Evolutionary conservation across 768 basidiomycete species (phyloP).

Genomic region (Leucosporidium yakuticum): DNA sequence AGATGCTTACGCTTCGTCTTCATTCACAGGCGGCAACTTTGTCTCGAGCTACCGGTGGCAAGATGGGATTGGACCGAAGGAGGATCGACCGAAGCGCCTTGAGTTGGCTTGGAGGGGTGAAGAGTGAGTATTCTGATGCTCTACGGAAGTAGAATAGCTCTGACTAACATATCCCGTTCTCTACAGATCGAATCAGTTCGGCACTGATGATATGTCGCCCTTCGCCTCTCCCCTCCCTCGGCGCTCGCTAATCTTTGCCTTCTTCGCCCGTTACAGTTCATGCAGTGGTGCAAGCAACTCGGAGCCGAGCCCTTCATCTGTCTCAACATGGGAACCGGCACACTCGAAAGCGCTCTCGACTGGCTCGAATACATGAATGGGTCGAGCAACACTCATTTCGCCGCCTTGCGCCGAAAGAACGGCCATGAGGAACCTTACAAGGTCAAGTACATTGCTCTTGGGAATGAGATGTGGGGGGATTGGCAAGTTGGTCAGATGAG

Average conservation of each 20-base stretch:
- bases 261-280: conserved; percentile 46
- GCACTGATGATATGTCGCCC: not conserved
- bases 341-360: conserved; percentile 55
- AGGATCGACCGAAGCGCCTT: conserved; percentile 52
- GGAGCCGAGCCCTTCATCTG: conserved; percentile 58
- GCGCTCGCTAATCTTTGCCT: too few relatives aligned
- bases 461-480: conserved; percentile 57
- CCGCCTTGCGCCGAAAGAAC: conserved; percentile 55
- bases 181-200: not conserved
- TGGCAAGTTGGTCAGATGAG: not conserved
- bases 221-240: conserved; percentile 16
- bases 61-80: conserved; percentile 56
- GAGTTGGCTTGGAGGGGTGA: conserved; percentile 54
- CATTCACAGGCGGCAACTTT: conserved; percentile 53
- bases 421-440: conserved; percentile 55
- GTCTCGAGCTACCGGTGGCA: conserved; percentile 1
- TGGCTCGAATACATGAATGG: conserved; percentile 64
- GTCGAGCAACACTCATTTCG: conserved; percentile 48
- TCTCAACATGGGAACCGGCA: conserved; percentile 62
- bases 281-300: conserved; percentile 53
- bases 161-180: too few relatives aligned
- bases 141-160: too few relatives aligned
- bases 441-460: conserved; percentile 49
- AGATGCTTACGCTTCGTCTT: conserved; percentile 33
- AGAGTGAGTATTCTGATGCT: too few relatives aligned